Evolutionary conservation across 805 yeast species (phyloP), one percentile per base, ranked within the genome.

Genomic region (Wickerhamiella brachini): DNA sequence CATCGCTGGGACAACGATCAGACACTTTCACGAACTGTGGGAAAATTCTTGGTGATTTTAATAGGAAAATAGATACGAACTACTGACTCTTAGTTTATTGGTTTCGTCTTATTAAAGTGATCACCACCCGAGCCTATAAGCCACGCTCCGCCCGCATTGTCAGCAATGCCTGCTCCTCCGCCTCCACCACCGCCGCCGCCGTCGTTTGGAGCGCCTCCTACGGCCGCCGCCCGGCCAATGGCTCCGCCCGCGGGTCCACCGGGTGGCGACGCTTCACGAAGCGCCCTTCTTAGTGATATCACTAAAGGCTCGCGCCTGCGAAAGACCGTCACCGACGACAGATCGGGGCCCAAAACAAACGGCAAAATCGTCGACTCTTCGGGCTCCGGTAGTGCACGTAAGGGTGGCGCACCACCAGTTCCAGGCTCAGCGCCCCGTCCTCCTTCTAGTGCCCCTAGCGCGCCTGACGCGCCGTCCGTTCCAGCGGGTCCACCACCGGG

Each of bases 261-360:
- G n/a, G 37, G 38, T 2, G 23, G 20, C 4, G n/a, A n/a, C n/a
- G 24, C 47, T 6, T 13, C 15, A 2, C 22, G 47, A 38, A 64
- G 62, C 47, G 75, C 74, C 5, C 61, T 90, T 49, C 71, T 90
- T 23, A 86, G 93, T 29, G 95, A 85, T 63, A 90, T 90, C 57
- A 77, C 87, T 60, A 83, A 84, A 55, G 90, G 89, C 21, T 68
- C 62, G 49, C 65, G 59, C 45, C 70, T 83, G 51, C 81, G 79
- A 60, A 80, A 82, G 55, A 78, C 85, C 1, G 65, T 61, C 55
- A 76, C 97, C 55, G 68, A 76, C 67, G 81, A 78, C 71, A 68
- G 95, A 68, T 77, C 84, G 52, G 77, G 75, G 0, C 86, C 89
- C 2, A 48, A 56, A 54, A 64, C 78, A 31, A 72, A 73, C 23